Percentiles rank a stretch among this genome's conserved stretches.
Evolutionary conservation across 441 rosid genomes (phyloP).

Genomic region (Syzygium syzygioides): DNA sequence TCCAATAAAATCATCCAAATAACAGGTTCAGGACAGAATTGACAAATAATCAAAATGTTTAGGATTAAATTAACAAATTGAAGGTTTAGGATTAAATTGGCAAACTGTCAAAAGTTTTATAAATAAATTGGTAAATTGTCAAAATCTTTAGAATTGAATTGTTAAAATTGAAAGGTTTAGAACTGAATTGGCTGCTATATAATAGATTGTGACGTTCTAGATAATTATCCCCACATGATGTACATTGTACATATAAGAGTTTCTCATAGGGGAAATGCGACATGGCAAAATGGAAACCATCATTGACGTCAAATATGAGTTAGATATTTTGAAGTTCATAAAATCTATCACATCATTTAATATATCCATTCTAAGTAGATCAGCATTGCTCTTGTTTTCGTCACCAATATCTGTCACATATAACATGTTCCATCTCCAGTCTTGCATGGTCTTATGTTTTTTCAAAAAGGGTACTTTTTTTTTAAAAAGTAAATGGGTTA

Average conservation of each 20-base stretch:
- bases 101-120: too few species aligned
- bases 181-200: too few species aligned
- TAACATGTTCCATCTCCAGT: neutral
- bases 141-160: too few species aligned
- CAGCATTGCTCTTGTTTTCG: neutral
- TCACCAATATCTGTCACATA: neutral
- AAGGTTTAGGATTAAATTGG: too few species aligned
- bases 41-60: too few species aligned
- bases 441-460: neutral
- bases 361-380: neutral
- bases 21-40: too few species aligned
- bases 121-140: too few species aligned
- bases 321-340: neutral
- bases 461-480: neutral
- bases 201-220: too few species aligned
- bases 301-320: neutral
- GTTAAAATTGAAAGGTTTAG: too few species aligned
- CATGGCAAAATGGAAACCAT: neutral
- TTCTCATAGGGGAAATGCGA: neutral
- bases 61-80: too few species aligned
- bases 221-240: neutral
- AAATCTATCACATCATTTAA: neutral
- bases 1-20: too few species aligned
- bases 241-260: neutral
- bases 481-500: neutral